Percentiles rank a stretch among this genome's conserved stretches.
Evolutionary conservation across 495 filamentous ascomycete species (phyloP).

Genomic region (Neurospora hispaniola): DNA sequence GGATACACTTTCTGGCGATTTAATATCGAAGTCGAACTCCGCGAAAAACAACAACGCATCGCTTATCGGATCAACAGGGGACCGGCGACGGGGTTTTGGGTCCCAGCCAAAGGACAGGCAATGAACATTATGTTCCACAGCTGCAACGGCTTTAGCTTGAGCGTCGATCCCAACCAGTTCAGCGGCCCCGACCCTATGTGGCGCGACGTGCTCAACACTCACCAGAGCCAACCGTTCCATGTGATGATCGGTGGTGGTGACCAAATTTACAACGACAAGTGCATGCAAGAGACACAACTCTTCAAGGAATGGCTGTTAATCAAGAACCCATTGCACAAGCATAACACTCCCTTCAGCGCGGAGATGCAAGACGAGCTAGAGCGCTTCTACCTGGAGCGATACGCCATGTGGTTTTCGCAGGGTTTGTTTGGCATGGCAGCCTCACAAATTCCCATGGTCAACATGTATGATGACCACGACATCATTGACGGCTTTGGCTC

Average conservation of each 20-base stretch:
- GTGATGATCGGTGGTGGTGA: conserved; percentile 98
- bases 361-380: conserved; percentile 83
- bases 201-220: conserved; percentile 88
- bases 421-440: conserved; percentile 87
- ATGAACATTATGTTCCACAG: conserved; percentile 99
- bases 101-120: conserved; percentile 69
- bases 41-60: conserved; percentile 63
- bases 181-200: conserved; percentile 92
- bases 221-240: conserved; percentile 89
- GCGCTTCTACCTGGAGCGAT: conserved; percentile 73
- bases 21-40: conserved; percentile 82
- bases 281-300: conserved; percentile 57
- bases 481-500: conserved; percentile 96
- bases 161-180: conserved; percentile 64
- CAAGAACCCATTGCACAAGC: conserved; percentile 70
- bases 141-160: conserved; percentile 89
- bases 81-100: conserved; percentile 87
- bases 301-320: conserved; percentile 79
- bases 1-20: conserved; percentile 96
- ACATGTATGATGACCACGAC: conserved; percentile 96
- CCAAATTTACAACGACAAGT: conserved; percentile 88
- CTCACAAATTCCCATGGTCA: conserved; percentile 95
- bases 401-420: conserved; percentile 88
- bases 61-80: conserved; percentile 94
- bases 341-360: conserved; percentile 55